phyloP scores from a whole-genome alignment of 148 eudicot genomes.

The Nepenthes gracilis region DNA sequence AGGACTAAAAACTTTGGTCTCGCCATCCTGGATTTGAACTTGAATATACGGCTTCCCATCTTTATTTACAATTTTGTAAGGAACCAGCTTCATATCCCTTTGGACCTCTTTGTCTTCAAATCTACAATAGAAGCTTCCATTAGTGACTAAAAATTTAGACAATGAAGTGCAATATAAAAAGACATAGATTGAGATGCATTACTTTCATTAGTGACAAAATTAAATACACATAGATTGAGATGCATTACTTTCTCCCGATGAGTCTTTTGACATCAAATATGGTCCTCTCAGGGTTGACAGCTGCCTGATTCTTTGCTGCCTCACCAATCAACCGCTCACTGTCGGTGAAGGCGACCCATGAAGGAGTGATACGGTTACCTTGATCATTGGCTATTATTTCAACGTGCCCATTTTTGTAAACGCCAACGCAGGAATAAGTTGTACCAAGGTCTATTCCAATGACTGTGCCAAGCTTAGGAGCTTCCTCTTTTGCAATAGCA shows the following conservation, averaged over 20 bases:
- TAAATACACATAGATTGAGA: neutral
- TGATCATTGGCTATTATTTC: constrained; percentile 71
- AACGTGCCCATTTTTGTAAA: constrained; percentile 53
- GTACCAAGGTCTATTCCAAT: constrained; percentile 67
- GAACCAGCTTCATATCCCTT: constrained; percentile 53
- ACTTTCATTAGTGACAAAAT: constrained; percentile 16
- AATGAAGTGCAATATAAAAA: neutral
- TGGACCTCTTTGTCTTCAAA: constrained; percentile 32
- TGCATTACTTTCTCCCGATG: constrained; percentile 50
- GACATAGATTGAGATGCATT: neutral
- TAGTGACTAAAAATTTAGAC: too few relatives aligned
- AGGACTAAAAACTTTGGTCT: constrained; percentile 50
- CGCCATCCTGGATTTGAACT: constrained; percentile 42
- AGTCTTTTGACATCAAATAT: constrained; percentile 65
- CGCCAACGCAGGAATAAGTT: constrained; percentile 64
- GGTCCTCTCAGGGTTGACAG: constrained; percentile 56
- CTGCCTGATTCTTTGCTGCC: constrained; percentile 70
- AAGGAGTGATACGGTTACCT: constrained; percentile 75
- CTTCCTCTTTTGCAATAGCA: constrained; percentile 49
- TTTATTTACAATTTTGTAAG: constrained; percentile 56
- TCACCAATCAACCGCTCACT: constrained; percentile 61
- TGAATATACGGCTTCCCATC: constrained; percentile 58
- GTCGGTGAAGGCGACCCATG: constrained; percentile 63
- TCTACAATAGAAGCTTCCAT: constrained; percentile 5
- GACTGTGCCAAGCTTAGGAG: constrained; percentile 53